phyloP scores from a whole-genome alignment of 2,329 filamentous ascomycete genomes.

The Curvularia eragrostidis region DNA sequence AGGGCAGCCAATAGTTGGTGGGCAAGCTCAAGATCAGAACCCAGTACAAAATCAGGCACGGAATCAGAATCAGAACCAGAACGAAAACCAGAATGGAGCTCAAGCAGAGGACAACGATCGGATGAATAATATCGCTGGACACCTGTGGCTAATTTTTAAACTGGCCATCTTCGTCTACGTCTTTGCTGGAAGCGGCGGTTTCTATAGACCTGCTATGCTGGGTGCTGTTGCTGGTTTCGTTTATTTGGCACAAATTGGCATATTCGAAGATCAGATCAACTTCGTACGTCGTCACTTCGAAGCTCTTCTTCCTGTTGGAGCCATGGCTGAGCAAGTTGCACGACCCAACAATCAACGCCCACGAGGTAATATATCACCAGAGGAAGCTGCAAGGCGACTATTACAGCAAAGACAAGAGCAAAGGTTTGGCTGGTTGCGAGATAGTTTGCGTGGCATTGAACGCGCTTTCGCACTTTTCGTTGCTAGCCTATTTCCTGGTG shows the following conservation, averaged over 20 bases:
- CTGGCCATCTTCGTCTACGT: conserved; percentile 66
- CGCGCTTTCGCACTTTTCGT: conserved; percentile 67
- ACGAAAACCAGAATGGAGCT: conserved; percentile 16
- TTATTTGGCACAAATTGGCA: conserved; percentile 52
- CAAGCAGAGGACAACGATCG: conserved; percentile 35
- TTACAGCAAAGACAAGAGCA: conserved; percentile 46
- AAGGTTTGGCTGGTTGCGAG: conserved; percentile 39
- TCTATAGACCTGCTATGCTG: conserved; percentile 51
- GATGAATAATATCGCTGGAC: conserved; percentile 39
- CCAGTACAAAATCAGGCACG: conserved; percentile 23
- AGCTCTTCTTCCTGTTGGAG: conserved; percentile 45
- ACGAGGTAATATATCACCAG: conserved; percentile 45
- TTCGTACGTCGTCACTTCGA: conserved; percentile 54
- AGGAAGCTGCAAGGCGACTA: conserved; percentile 52
- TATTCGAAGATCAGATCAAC: conserved; percentile 51
- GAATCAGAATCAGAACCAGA: conserved; percentile 16
- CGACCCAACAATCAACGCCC: conserved; percentile 19
- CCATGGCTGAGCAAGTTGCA: conserved; percentile 28
- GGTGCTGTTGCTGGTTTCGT: conserved; percentile 50
- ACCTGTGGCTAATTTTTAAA: conserved; percentile 65
- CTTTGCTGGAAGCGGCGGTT: conserved; percentile 56
- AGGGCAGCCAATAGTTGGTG: conserved; percentile 21
- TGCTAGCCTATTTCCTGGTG: conserved; percentile 66
- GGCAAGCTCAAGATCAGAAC: conserved; percentile 22
- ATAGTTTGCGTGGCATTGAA: conserved; percentile 57